phyloP scores from a whole-genome alignment of 2,329 filamentous ascomycete genomes.

The Verticillium dahliae region DNA sequence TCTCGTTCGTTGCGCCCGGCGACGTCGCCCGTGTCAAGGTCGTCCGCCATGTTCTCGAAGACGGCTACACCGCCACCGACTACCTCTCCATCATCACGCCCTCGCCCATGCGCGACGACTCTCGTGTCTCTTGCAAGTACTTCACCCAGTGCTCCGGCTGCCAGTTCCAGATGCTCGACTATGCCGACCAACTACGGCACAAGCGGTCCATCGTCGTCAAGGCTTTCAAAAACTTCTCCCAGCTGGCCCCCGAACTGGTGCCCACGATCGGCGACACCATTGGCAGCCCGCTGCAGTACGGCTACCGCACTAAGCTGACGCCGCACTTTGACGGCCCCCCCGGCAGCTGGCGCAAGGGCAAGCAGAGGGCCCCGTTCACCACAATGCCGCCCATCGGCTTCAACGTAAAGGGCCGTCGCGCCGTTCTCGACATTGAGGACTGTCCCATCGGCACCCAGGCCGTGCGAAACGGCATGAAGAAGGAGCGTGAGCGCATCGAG shows the following conservation, averaged over 20 bases:
- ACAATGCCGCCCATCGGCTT: conserved; percentile 80
- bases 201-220: conserved; percentile 86
- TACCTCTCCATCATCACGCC: conserved; percentile 71
- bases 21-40: conserved; percentile 76
- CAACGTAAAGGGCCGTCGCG: conserved; percentile 74
- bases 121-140: conserved; percentile 74
- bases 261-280: conserved; percentile 79
- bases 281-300: conserved; percentile 82
- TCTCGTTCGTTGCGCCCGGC: conserved; percentile 83
- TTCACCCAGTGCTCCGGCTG: conserved; percentile 85
- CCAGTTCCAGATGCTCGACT: conserved; percentile 96
- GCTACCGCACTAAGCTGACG: conserved; percentile 93
- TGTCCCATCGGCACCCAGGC: conserved; percentile 91
- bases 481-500: conserved; percentile 70
- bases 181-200: conserved; percentile 74
- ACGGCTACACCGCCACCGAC: conserved; percentile 72
- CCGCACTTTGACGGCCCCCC: conserved; percentile 87
- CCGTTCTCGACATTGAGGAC: conserved; percentile 90
- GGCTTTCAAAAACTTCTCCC: conserved; percentile 86
- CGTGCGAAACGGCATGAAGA: conserved; percentile 70
- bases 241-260: conserved; percentile 67
- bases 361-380: conserved; percentile 41
- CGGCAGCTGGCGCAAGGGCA: conserved; percentile 43
- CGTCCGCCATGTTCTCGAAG: conserved; percentile 59
- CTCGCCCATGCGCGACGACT: conserved; percentile 70